Conservation (phyloP, 192 early-diverging fungal species). For the Backusella liffmaniae region DNA sequence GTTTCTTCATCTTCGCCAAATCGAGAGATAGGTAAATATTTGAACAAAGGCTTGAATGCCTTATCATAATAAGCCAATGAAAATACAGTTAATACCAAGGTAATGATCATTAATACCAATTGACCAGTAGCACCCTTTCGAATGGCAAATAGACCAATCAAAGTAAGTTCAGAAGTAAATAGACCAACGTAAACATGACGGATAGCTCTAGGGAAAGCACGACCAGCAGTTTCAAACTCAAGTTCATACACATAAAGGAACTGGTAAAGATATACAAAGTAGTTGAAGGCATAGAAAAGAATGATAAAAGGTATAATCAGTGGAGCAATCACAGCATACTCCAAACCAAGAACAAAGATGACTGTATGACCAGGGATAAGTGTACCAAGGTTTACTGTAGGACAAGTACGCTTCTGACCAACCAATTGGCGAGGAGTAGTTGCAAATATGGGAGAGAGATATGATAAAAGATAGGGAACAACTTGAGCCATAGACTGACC, state of each 20-base stretch:
- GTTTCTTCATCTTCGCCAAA: slow-evolving; percentile 17
- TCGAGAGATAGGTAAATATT: slow-evolving; percentile 40
- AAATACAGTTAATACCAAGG: slow-evolving; percentile 27
- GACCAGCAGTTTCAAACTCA: slow-evolving; percentile 56
- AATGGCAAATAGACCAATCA: slow-evolving; percentile 71
- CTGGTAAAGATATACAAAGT: slow-evolving; percentile 79
- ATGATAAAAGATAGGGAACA: slow-evolving; percentile 61
- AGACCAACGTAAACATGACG: slow-evolving; percentile 65
- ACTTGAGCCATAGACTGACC: slow-evolving; percentile 69
- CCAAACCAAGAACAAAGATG: slow-evolving; percentile 68
- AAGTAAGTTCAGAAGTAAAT: slow-evolving; percentile 71
- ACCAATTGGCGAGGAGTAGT: slow-evolving; percentile 73
- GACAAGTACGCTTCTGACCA: slow-evolving; percentile 47
- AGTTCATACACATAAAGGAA: slow-evolving; percentile 76
- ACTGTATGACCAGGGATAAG: slow-evolving; percentile 68
- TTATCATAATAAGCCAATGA: slow-evolving; percentile 35
- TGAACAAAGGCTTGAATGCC: slow-evolving; percentile 43
- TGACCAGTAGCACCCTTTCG: slow-evolving; percentile 44
- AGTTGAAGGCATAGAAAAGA: slow-evolving; percentile 71
- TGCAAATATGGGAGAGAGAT: slow-evolving; percentile 50
- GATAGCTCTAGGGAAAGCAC: slow-evolving; percentile 59
- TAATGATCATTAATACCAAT: slow-evolving; percentile 41
- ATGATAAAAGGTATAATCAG: slow-evolving; percentile 73
- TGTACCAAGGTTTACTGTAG: slow-evolving; percentile 54
- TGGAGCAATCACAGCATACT: slow-evolving; percentile 81